These are phyloP conservation scores for Linum usitatissimum DNA, from an alignment of 345 rosid genomes.

Conservation along the genomic window DNA sequence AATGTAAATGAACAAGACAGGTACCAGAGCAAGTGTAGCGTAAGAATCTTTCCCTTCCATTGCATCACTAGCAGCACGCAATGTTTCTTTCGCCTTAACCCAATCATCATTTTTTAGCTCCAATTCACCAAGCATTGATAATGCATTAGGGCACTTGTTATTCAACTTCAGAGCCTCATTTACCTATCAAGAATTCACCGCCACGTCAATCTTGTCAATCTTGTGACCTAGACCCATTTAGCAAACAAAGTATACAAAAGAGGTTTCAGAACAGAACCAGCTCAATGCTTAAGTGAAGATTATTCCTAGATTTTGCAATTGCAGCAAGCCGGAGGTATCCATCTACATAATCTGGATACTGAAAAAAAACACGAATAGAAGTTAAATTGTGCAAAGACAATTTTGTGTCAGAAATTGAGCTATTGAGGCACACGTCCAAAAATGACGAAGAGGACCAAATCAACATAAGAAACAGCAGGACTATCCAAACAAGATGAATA, in stretches of 20 bases:
- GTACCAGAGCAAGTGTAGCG: slow-evolving; percentile 81
- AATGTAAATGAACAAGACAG: slow-evolving; percentile 9
- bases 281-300: slow-evolving; percentile 86
- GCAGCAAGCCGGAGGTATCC: slow-evolving; percentile 95
- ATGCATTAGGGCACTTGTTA: slow-evolving; percentile 72
- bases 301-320: slow-evolving; percentile 74
- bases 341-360: slow-evolving; percentile 88
- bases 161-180: slow-evolving; percentile 86
- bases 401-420: not conserved
- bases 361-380: slow-evolving; percentile 16
- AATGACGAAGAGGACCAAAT: no score
- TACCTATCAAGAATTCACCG: slow-evolving; percentile 31
- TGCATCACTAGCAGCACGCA: slow-evolving; percentile 91
- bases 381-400: not conserved
- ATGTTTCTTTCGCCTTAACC: slow-evolving; percentile 98
- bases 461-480: no score
- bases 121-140: slow-evolving; percentile 91
- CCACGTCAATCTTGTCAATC: not conserved
- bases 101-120: slow-evolving; percentile 99
- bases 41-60: slow-evolving; percentile 95
- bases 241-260: not conserved
- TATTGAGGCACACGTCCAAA: no score
- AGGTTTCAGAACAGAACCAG: slow-evolving; percentile 38
- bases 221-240: not conserved
- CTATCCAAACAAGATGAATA: no score